Conservation (phyloP, 2,329 filamentous ascomycete species). For the Alternaria longipes region DNA sequence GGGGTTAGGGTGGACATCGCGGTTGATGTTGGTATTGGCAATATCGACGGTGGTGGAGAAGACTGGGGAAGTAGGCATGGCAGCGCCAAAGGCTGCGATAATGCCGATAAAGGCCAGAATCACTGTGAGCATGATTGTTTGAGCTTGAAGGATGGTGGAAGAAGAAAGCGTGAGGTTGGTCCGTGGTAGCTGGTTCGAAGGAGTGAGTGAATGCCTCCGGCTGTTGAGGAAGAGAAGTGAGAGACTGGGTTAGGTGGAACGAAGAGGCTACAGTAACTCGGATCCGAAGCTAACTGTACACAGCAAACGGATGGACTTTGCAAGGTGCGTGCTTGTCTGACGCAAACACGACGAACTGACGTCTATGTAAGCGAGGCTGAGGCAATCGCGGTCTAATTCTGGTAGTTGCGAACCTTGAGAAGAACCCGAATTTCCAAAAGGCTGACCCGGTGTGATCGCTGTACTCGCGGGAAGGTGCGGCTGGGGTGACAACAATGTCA, state of each 20-base stretch:
- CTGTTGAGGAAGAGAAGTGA: not conserved
- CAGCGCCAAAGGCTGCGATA: not conserved
- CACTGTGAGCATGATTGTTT: not conserved
- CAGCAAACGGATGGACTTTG: not conserved
- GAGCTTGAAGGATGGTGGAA: not conserved
- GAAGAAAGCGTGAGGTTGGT: not conserved
- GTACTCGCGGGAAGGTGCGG: not conserved
- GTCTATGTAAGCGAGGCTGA: not conserved
- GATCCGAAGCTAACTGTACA: not conserved
- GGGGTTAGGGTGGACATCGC: not conserved
- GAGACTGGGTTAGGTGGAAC: not conserved
- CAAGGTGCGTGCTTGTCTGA: not conserved
- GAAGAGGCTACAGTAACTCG: not conserved
- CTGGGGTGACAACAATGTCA: not conserved
- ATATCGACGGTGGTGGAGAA: not conserved
- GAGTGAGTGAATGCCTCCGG: not conserved
- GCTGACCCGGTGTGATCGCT: no score
- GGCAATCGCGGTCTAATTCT: not conserved
- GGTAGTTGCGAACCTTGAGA: not conserved
- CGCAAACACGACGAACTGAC: not conserved
- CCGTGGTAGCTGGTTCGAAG: not conserved
- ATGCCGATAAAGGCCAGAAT: not conserved
- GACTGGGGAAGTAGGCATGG: not conserved
- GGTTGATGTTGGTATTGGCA: not conserved
- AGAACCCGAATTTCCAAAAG: rapidly evolving